A percentile compares a stretch with the other conserved stretches of the same genome.
phyloP scores from a whole-genome alignment of 495 filamentous ascomycete species.

The Neurospora sp. region DNA sequence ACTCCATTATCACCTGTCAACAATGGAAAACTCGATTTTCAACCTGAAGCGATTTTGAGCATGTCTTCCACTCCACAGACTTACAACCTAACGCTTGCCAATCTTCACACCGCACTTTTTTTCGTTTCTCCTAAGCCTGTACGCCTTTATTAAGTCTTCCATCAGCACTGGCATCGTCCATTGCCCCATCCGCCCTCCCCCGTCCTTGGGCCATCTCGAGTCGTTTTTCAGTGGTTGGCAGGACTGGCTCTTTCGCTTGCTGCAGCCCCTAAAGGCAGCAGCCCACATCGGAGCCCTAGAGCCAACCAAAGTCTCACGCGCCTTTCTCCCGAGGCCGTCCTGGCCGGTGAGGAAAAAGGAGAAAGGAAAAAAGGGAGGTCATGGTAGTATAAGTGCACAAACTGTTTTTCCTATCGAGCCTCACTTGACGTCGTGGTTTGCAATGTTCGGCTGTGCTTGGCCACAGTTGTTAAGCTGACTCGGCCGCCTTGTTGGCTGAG shows the following conservation, averaged over 20 bases:
- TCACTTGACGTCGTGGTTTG: conserved; percentile 4
- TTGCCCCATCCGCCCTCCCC: conserved; percentile 2
- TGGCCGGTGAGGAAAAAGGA: background rate
- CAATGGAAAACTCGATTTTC: background rate
- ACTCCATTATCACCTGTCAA: background rate
- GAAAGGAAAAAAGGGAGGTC: background rate
- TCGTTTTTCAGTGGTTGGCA: conserved; percentile 1
- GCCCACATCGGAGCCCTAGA: conserved; percentile 2
- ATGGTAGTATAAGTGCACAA: background rate
- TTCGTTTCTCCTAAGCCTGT: background rate
- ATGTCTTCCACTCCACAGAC: background rate
- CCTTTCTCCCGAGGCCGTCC: background rate
- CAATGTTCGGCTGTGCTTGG: background rate
- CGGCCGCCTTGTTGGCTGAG: background rate
- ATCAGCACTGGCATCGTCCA: conserved; percentile 3
- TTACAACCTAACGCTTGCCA: background rate
- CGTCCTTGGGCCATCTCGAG: conserved; percentile 2
- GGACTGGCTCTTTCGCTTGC: conserved; percentile 4
- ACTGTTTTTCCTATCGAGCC: background rate
- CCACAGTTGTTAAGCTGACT: background rate
- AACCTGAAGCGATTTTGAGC: background rate
- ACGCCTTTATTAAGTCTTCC: background rate
- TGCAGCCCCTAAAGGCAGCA: conserved; percentile 3
- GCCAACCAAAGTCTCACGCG: conserved; percentile 19
- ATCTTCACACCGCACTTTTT: conserved; percentile 1